phyloP scores from a whole-genome alignment of 2,329 filamentous ascomycete species.

The Scedosporium boydii region DNA sequence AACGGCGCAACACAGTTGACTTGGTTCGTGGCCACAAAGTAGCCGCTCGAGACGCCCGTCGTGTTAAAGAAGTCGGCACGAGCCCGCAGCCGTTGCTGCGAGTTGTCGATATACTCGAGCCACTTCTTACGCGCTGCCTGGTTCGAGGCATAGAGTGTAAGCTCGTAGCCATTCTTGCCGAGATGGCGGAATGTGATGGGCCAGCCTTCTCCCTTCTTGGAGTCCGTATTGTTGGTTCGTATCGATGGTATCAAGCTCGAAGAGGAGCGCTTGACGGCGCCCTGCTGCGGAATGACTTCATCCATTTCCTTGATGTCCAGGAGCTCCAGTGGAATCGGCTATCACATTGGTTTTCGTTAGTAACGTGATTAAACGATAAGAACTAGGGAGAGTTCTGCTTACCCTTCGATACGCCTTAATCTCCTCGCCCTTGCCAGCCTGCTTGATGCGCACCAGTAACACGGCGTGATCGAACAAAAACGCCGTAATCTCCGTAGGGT shows the following conservation, averaged over 20 bases:
- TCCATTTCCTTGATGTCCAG: constrained; percentile 96
- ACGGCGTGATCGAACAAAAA: constrained; percentile 97
- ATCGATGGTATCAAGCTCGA: constrained; percentile 65
- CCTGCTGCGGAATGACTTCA: constrained; percentile 74
- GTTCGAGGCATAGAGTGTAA: constrained; percentile 79
- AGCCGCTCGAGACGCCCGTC: constrained; percentile 47
- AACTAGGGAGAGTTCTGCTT: constrained; percentile 16
- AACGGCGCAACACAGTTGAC: constrained; percentile 94
- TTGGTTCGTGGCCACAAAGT: constrained; percentile 60
- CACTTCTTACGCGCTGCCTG: constrained; percentile 87
- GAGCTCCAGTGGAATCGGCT: constrained; percentile 89
- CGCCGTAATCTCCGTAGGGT: constrained; percentile 81
- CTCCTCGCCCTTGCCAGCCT: constrained; percentile 86
- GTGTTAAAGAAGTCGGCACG: constrained; percentile 88
- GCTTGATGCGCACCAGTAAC: constrained; percentile 81
- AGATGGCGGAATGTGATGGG: constrained; percentile 95
- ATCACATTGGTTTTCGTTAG: constrained; percentile 4
- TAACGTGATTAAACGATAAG: background rate
- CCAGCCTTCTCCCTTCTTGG: constrained; percentile 65
- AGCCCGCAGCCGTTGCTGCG: constrained; percentile 78
- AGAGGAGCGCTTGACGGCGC: constrained; percentile 76
- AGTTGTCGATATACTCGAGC: constrained; percentile 88
- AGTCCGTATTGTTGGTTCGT: constrained; percentile 35
- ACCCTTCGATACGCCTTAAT: constrained; percentile 82
- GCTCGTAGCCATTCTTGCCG: constrained; percentile 89